Evolutionary conservation across 306 rosid species (phyloP).

Genomic region (Sechiopsis laciniata): DNA sequence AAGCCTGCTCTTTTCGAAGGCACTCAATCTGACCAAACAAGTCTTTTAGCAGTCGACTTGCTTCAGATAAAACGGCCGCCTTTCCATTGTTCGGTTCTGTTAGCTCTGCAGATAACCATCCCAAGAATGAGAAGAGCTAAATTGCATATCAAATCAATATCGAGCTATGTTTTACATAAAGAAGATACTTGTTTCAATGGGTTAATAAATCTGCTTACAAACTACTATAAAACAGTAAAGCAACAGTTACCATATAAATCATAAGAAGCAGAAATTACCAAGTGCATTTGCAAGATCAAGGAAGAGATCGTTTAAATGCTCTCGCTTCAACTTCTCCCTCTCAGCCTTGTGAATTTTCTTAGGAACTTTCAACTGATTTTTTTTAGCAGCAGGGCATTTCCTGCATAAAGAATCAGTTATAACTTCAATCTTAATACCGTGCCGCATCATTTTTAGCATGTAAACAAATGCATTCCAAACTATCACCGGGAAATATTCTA

Average conservation of each 20-base stretch:
- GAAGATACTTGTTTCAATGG: not conserved
- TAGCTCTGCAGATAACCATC: conserved; percentile 38
- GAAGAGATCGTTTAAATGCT: conserved; percentile 74
- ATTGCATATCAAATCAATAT: conserved; percentile 29
- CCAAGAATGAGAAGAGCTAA: not conserved
- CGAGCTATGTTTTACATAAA: too few species aligned
- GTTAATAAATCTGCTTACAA: not conserved
- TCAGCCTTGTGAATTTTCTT: conserved; percentile 82
- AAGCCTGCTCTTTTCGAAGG: conserved; percentile 54
- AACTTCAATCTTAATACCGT: too few species aligned
- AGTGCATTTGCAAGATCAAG: conserved; percentile 67
- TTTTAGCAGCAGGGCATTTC: conserved; percentile 35
- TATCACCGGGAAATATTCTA: not conserved
- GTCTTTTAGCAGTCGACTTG: conserved; percentile 57
- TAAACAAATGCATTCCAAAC: not conserved
- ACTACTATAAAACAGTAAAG: not conserved
- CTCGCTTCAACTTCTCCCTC: conserved; percentile 94
- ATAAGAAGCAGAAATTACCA: conserved; percentile 40
- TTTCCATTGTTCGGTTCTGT: conserved; percentile 63
- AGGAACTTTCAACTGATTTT: conserved; percentile 52
- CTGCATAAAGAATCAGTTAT: conserved; percentile 43
- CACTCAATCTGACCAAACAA: conserved; percentile 55
- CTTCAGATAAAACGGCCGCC: conserved; percentile 58
- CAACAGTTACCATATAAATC: not conserved
- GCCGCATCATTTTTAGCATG: not conserved